Evolutionary conservation across 257 asterid genomes (phyloP).

Genomic region (Datura wrightii): DNA sequence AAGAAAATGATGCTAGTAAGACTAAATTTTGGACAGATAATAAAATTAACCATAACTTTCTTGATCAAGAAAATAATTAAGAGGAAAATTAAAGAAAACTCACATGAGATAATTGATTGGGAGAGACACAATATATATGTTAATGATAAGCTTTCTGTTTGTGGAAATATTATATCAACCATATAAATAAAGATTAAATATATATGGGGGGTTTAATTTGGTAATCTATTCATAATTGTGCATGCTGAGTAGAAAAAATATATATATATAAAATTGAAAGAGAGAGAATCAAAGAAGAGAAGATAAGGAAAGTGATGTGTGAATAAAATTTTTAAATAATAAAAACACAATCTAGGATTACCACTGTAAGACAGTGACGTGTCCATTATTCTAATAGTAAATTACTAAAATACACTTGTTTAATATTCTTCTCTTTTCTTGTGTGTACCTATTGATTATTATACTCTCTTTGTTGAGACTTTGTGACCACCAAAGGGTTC

Average conservation of each 20-base stretch:
- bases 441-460: not conserved
- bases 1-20: not conserved
- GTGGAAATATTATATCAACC: conserved; percentile 27
- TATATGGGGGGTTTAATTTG: not conserved
- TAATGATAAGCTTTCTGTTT: conserved; percentile 24
- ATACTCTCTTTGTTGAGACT: not conserved
- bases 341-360: conserved; percentile 30
- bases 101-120: conserved; percentile 25
- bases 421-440: not conserved
- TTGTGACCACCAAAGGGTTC: too few relatives aligned
- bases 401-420: conserved; percentile 22
- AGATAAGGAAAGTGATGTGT: conserved; percentile 22
- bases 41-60: not conserved
- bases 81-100: conserved; percentile 16
- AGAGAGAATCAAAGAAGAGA: conserved; percentile 11
- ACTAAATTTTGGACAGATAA: not conserved
- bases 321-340: not conserved
- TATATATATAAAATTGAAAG: not conserved
- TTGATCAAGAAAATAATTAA: conserved; percentile 6
- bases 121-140: not conserved
- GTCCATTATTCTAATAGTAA: conserved; percentile 10
- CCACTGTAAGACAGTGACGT: not conserved
- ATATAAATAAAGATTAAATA: conserved; percentile 18
- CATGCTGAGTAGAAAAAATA: not conserved
- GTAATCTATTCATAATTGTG: conserved; percentile 5